Percentiles rank a stretch among this genome's conserved stretches.
phyloP scores from a whole-genome alignment of 352 stramenopile species.

The Phytophthora litchii region DNA sequence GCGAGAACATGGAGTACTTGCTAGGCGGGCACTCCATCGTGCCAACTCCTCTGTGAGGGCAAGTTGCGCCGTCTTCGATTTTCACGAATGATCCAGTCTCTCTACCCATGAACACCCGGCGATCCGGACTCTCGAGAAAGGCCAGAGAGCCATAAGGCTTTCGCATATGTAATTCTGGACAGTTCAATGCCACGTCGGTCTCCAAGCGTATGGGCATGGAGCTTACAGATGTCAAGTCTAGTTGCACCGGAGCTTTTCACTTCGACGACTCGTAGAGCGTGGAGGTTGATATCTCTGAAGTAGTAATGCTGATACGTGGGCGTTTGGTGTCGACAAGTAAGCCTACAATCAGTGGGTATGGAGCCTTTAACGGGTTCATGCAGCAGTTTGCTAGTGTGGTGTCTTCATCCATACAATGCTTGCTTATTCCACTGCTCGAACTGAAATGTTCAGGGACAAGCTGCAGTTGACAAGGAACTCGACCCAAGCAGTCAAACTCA shows the following conservation, averaged over 20 bases:
- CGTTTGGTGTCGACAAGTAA: conserved; percentile 3
- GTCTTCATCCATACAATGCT: conserved; percentile 1
- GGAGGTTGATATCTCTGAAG: not conserved
- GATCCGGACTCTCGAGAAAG: conserved; percentile 16
- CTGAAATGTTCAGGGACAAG: conserved; percentile 13
- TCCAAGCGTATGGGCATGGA: not conserved
- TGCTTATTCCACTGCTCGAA: conserved; percentile 14
- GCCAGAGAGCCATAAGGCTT: conserved; percentile 8
- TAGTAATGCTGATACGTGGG: conserved; percentile 28
- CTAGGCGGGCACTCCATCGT: conserved; percentile 31
- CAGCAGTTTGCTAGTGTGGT: not conserved
- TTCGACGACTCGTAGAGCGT: not conserved
- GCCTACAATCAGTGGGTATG: not conserved
- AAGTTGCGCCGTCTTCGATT: conserved; percentile 27
- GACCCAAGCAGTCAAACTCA: conserved; percentile 1
- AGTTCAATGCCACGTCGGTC: conserved; percentile 18
- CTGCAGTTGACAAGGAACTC: conserved; percentile 1
- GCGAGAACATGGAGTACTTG: conserved; percentile 38
- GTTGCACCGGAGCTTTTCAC: not conserved
- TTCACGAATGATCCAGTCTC: conserved; percentile 29
- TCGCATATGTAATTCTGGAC: conserved; percentile 30
- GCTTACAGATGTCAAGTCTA: conserved; percentile 20
- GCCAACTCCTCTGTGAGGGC: conserved; percentile 28
- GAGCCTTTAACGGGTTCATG: conserved; percentile 1
- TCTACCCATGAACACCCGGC: conserved; percentile 2